These are phyloP conservation scores for Claviceps africana DNA, from an alignment of 2,329 filamentous ascomycete species.

Conservation along the genomic window DNA sequence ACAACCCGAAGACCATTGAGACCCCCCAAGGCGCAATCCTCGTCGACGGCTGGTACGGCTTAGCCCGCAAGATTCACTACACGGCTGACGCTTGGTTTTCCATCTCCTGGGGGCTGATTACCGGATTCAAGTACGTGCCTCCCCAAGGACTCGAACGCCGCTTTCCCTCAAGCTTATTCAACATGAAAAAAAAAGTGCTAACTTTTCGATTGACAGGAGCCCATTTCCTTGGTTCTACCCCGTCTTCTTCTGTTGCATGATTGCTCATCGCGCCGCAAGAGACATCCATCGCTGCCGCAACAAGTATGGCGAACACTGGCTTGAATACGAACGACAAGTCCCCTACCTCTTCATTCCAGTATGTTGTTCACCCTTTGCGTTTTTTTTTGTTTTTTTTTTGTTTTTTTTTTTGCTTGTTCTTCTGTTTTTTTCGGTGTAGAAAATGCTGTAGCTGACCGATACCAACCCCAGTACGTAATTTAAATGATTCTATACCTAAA, in stretches of 20 bases:
- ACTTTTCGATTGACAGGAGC: conserved; percentile 26
- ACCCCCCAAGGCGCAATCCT: conserved; percentile 63
- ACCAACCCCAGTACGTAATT: neutral
- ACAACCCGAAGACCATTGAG: conserved; percentile 67
- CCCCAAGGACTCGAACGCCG: neutral
- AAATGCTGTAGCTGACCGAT: neutral
- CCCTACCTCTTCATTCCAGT: conserved; percentile 75
- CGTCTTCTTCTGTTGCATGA: conserved; percentile 70
- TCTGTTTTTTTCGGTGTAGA: neutral
- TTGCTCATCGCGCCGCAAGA: conserved; percentile 60
- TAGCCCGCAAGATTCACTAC: conserved; percentile 50
- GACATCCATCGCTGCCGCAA: conserved; percentile 64
- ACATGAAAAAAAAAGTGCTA: neutral
- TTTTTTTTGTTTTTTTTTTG: neutral
- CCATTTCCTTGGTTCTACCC: conserved; percentile 90
- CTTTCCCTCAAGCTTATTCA: neutral
- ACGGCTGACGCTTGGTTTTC: conserved; percentile 36
- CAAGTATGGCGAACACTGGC: conserved; percentile 75
- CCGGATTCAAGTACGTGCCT: conserved; percentile 28
- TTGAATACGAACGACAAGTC: conserved; percentile 62
- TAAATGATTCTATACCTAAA: neutral
- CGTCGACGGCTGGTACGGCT: conserved; percentile 72
- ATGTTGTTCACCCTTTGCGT: conserved; percentile 11
- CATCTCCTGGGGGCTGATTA: conserved; percentile 36
- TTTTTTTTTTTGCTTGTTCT: neutral